Percentiles rank a stretch among this genome's conserved stretches.
Evolutionary conservation across 768 basidiomycete genomes (phyloP).

Genomic region (Hypsizygus marmoreus): DNA sequence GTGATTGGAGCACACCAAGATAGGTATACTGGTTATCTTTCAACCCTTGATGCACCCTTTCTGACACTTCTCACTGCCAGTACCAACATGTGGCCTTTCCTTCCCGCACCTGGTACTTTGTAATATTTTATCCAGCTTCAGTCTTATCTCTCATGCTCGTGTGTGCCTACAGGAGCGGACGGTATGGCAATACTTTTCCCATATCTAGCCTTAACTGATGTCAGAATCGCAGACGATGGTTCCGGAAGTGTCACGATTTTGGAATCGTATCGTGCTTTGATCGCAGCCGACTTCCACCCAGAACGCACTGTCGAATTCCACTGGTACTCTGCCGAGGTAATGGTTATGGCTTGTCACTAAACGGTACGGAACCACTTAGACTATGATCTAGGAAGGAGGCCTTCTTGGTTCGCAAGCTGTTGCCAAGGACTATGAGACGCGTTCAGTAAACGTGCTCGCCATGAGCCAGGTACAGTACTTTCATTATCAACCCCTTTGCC

Average conservation of each 20-base stretch:
- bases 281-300: slow-evolving; percentile 70
- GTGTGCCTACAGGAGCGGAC: slow-evolving; percentile 44
- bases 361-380: slow-evolving; percentile 14
- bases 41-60: slow-evolving; percentile 4
- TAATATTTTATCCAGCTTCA: slow-evolving; percentile 22
- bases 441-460: slow-evolving; percentile 67
- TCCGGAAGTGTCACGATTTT: slow-evolving; percentile 80
- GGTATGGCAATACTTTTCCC: slow-evolving; percentile 32
- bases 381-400: slow-evolving; percentile 66
- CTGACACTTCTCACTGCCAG: slow-evolving; percentile 32
- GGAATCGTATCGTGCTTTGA: slow-evolving; percentile 72
- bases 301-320: slow-evolving; percentile 73
- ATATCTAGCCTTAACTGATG: slow-evolving; percentile 22
- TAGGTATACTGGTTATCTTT: slow-evolving; percentile 46
- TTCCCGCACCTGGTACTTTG: slow-evolving; percentile 68
- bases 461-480: slow-evolving; percentile 82
- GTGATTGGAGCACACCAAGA: slow-evolving; percentile 84
- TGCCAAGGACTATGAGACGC: slow-evolving; percentile 69
- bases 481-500: slow-evolving; percentile 10
- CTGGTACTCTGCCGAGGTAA: slow-evolving; percentile 82
- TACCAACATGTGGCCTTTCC: slow-evolving; percentile 78
- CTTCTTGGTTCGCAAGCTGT: slow-evolving; percentile 90
- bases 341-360: slow-evolving; percentile 12
- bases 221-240: slow-evolving; percentile 59
- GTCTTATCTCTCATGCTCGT: slow-evolving; percentile 23